Base-by-base conservation (phyloP, 148 eudicot genomes). In the Camellia granthamiana region DNA sequence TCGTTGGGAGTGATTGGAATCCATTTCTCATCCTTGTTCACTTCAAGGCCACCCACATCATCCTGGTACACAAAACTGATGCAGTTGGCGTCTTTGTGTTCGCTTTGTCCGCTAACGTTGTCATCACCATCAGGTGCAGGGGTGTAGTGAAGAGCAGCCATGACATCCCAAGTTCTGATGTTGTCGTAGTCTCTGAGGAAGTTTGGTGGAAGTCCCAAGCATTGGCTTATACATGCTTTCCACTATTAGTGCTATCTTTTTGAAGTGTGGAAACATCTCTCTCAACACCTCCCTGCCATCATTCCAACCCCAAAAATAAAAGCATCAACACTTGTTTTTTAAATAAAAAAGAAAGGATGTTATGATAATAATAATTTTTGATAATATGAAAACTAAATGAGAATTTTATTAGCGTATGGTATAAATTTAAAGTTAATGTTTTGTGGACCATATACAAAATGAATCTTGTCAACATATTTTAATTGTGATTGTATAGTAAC, bases 41-140 rank as follows among this genome's bases (percentile, higher is more conserved):
- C 84, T 66, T 87, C 79, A 4, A 87, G 84, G 30, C 90, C 90
- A 43, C 88, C 90, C 46, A 81, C 81, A 12, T 81, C 83, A 69
- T 85, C 86, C 59, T 87, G 90, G n/a, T 83, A 23, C 6, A 87
- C 77, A 12, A 87, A 75, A n/a, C 88, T 85, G 43, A 87, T 9
- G 1, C 38, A 30, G 16, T 85, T 85, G 8, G 23, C 76, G 51
- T 87, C 88, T 83, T 85, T 77, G 21, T 87, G 90, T 56, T 72
- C 73, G 2, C 61, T 2, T 46, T 74, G 21, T 65, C 88, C 23
- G 23, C 23, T 23, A 23, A 23, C 88, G 18, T 4, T 75, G 30
- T 83, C 73, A 12, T 81, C 84, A 14, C 42, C 63, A 44, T 87
- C 86, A 8, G 86, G 75, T 16, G 83, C 90, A 0, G 77, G 90